These are phyloP conservation scores for Saitozyma sp. DNA, from an alignment of 768 basidiomycete species.

Conservation along the genomic window DNA sequence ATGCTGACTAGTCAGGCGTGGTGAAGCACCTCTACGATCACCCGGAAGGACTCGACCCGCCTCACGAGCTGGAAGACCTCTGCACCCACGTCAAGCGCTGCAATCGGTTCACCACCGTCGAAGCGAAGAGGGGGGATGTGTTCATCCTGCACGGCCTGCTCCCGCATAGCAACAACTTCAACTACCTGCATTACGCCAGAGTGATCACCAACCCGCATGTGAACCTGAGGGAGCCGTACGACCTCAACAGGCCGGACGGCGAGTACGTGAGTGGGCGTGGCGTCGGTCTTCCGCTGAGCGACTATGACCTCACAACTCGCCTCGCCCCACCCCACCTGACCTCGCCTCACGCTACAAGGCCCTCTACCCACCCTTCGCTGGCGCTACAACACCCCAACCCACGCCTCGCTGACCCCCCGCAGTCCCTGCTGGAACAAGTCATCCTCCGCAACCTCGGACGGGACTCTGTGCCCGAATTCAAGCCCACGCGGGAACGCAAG, in stretches of 20 bases:
- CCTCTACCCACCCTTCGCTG: too few species aligned
- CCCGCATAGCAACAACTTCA: conserved; percentile 15
- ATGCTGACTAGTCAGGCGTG: conserved; percentile 4
- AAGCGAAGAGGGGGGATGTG: conserved; percentile 27
- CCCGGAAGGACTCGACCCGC: conserved; percentile 31
- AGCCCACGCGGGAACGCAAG: conserved; percentile 14
- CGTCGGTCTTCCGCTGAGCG: too few species aligned
- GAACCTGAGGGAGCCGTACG: conserved; percentile 21
- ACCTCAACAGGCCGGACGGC: conserved; percentile 12
- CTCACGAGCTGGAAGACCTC: conserved; percentile 9
- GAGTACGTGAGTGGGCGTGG: background rate
- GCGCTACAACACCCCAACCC: too few species aligned
- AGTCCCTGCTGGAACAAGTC: conserved; percentile 29
- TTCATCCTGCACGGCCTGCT: conserved; percentile 22
- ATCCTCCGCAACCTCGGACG: conserved; percentile 24
- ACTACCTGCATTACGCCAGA: conserved; percentile 25
- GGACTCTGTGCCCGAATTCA: conserved; percentile 10
- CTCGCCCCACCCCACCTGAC: too few species aligned
- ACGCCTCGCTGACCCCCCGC: too few species aligned
- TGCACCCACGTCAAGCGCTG: conserved; percentile 3
- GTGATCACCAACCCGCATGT: conserved; percentile 38
- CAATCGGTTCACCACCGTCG: conserved; percentile 14
- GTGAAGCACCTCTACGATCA: conserved; percentile 24
- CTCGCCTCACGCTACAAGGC: too few species aligned
- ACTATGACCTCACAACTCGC: too few species aligned